Evolutionary conservation across 345 rosid species (phyloP).

Genomic region (Psidium friedrichsthalianum): DNA sequence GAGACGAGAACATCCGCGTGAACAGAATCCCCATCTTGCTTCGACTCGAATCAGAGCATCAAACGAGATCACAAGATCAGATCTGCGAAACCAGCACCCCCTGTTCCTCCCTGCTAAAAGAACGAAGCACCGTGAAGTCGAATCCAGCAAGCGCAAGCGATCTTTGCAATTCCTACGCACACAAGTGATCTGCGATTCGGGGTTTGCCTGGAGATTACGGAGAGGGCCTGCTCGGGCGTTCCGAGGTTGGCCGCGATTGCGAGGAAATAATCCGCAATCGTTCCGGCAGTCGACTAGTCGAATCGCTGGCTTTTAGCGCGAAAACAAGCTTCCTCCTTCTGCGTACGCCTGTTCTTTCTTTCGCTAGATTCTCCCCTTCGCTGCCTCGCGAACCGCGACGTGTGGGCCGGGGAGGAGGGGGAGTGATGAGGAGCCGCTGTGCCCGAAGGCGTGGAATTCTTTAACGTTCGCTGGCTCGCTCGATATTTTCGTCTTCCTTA

Average conservation of each 20-base stretch:
- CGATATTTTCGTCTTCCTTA: not conserved
- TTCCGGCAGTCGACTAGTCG: not conserved
- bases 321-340: not conserved
- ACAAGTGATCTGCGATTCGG: not conserved
- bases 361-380: not conserved
- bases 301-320: not conserved
- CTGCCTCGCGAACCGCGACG: not conserved
- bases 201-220: not conserved
- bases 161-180: not conserved
- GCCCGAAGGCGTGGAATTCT: not conserved
- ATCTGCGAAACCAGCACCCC: not conserved
- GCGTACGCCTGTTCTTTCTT: not conserved
- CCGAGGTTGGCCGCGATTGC: not conserved
- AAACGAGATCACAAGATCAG: not conserved
- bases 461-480: not conserved
- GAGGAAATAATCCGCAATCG: not conserved
- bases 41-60: not conserved
- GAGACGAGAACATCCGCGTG: conserved; percentile 66
- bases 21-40: conserved; percentile 65
- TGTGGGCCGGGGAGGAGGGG: not conserved
- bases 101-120: not conserved
- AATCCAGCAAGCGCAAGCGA: not conserved
- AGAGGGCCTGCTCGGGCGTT: not conserved
- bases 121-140: not conserved
- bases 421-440: not conserved